Base-by-base conservation (phyloP, 768 basidiomycete genomes). In the Mycena alexandri region DNA sequence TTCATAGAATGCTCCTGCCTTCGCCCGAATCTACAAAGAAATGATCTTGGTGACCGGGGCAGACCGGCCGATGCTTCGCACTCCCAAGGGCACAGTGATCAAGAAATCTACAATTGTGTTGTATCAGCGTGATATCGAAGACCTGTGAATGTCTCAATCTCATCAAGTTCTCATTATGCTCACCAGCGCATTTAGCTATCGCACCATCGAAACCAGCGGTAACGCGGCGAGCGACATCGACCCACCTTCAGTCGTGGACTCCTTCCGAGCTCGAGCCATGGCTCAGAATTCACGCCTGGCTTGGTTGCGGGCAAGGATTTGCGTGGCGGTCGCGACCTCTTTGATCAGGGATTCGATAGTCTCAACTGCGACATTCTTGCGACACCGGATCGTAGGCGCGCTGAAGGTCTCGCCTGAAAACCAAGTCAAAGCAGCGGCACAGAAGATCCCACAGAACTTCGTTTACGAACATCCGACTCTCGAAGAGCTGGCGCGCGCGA, bases 1-100 rank as follows among this genome's bases (percentile, higher is more conserved):
- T 16, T 6, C 4, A 2, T 22, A 64, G 48, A 73, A 77, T 19
- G 80, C 80, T 5, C 85, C 86, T 0, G 63, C 76, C 5, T 84
- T 82, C 61, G 83, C 81, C 57, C 77, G 80, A n/a, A 78, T 86
- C 12, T 86, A 86, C 74, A 84, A 85, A 59, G 84, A 89, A 67
- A 82, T 87, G 80, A 83, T 88, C 44, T 57, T 87, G 44, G 78
- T 87, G 25, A 76, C 84, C 0, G 57, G 62, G 9, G 74, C 75
- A 4, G 71, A 74, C 13, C 81, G 80, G 29, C 85, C 84, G 2
- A 77, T 88, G 60, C 74, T 80, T 22, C 82, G 83, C 25, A 76
- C 83, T 6, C 81, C 78, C 0, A 89, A 89, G 70, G 85, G 85
- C 2, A 86, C 85, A 0, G 78, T 85, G 13, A 80, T 79, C 53